phyloP scores from a whole-genome alignment of 179 eudicot genomes.

The Sideroxylon spinosum region DNA sequence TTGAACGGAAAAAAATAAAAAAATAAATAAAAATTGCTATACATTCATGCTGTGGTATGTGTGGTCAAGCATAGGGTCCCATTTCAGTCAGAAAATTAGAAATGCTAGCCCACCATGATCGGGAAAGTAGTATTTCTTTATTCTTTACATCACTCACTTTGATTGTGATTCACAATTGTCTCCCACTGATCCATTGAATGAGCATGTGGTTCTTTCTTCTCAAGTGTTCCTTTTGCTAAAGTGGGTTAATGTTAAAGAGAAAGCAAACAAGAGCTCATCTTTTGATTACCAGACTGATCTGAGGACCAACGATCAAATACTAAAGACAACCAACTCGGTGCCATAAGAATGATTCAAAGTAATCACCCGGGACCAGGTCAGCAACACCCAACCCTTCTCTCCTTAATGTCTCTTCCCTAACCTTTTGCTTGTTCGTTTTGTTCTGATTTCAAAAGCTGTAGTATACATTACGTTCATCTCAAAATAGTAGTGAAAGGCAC shows the following conservation, averaged over 20 bases:
- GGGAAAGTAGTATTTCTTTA: conserved; percentile 3
- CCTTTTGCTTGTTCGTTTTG: not conserved
- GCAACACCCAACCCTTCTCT: not conserved
- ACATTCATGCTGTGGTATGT: not conserved
- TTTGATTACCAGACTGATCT: not conserved
- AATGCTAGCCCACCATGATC: conserved; percentile 11
- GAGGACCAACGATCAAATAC: not conserved
- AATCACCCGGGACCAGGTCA: not conserved
- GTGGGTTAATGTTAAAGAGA: not conserved
- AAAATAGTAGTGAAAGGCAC: not conserved
- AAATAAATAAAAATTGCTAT: not conserved
- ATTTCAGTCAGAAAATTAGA: not conserved
- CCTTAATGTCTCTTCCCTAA: not conserved
- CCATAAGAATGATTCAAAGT: not conserved
- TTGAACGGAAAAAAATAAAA: not conserved
- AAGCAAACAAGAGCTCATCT: not conserved
- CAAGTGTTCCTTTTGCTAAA: not conserved
- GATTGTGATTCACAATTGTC: not conserved
- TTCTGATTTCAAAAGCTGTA: not conserved
- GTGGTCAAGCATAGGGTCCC: conserved; percentile 11
- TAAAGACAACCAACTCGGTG: not conserved
- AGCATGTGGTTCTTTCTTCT: not conserved
- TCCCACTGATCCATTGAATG: conserved; percentile 1
- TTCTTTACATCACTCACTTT: conserved; percentile 1
- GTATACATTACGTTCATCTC: not conserved